These are phyloP conservation scores for Tylopilus balloui DNA, from an alignment of 768 basidiomycete genomes.

Conservation along the genomic window DNA sequence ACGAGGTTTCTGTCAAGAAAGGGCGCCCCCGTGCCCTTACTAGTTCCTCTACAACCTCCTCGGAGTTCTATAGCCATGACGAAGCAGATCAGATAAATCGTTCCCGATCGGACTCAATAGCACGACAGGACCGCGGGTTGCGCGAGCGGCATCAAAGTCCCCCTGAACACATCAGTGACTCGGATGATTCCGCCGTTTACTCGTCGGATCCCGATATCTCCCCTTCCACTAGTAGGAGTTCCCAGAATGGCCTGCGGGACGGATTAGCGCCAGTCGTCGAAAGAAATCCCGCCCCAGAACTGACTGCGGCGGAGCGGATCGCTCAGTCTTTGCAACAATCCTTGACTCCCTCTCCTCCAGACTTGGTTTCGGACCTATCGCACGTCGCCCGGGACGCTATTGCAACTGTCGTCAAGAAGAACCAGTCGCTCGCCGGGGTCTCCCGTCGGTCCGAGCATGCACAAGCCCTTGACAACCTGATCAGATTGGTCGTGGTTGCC, in stretches of 20 bases:
- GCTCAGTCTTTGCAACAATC: constrained; percentile 62
- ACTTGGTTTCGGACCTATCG: constrained; percentile 58
- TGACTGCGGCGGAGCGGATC: constrained; percentile 64
- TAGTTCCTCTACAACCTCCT: constrained; percentile 32
- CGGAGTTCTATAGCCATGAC: constrained; percentile 23
- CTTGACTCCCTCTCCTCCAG: constrained; percentile 53
- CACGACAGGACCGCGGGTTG: constrained; percentile 24
- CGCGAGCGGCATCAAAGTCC: constrained; percentile 30
- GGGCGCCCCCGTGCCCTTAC: constrained; percentile 34
- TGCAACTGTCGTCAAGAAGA: constrained; percentile 52
- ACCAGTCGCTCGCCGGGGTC: constrained; percentile 45
- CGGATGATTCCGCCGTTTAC: constrained; percentile 67
- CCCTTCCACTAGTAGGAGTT: constrained; percentile 29
- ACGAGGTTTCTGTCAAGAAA: constrained; percentile 22
- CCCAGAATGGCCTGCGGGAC: constrained; percentile 27
- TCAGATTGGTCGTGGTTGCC: constrained; percentile 59
- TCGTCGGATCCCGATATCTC: constrained; percentile 33
- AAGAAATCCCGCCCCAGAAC: constrained; percentile 33
- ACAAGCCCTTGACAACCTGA: constrained; percentile 55
- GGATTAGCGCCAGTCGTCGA: constrained; percentile 13
- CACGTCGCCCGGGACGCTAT: constrained; percentile 56
- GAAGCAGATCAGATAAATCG: constrained; percentile 22
- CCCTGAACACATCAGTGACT: constrained; percentile 56
- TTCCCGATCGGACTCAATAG: constrained; percentile 35
- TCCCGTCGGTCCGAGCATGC: constrained; percentile 52